These are phyloP conservation scores for Kuraishia cidri DNA, from an alignment of 805 yeast genomes.

Conservation along the genomic window DNA sequence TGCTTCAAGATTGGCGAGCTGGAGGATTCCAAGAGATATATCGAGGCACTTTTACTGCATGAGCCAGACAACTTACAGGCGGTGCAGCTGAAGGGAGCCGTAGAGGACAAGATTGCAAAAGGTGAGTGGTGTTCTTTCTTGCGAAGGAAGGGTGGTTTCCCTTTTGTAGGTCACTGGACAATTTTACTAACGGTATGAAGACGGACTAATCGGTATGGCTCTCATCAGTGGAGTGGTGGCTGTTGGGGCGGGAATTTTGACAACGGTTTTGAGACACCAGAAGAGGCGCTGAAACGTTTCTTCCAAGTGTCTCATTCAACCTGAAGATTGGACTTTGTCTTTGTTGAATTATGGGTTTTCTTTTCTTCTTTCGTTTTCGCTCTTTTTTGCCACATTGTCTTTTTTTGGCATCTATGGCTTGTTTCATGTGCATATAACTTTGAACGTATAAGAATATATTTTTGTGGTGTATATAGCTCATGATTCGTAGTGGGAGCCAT, in stretches of 20 bases:
- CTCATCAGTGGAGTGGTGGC: constrained; percentile 83
- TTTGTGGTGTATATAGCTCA: no score
- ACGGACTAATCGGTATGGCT: constrained; percentile 85
- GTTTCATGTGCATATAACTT: no score
- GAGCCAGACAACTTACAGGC: constrained; percentile 89
- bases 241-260: constrained; percentile 60
- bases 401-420: no score
- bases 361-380: no score
- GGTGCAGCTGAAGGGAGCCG: constrained; percentile 55
- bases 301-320: no score
- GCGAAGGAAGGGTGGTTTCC: neutral
- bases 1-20: constrained; percentile 85
- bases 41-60: constrained; percentile 63
- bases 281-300: constrained; percentile 5
- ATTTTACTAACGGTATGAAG: no score
- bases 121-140: constrained; percentile 12
- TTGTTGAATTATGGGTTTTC: no score
- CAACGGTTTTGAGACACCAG: constrained; percentile 25
- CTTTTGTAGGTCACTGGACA: neutral
- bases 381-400: no score
- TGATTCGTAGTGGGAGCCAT: no score
- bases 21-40: constrained; percentile 75
- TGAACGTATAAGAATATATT: no score
- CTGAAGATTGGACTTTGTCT: neutral
- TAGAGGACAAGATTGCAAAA: constrained; percentile 75